Percentiles rank a stretch among this genome's conserved stretches.
These are phyloP conservation scores for Saccharum hybrid DNA, from an alignment of 202 grass and related monocot species.

Conservation along the genomic window DNA sequence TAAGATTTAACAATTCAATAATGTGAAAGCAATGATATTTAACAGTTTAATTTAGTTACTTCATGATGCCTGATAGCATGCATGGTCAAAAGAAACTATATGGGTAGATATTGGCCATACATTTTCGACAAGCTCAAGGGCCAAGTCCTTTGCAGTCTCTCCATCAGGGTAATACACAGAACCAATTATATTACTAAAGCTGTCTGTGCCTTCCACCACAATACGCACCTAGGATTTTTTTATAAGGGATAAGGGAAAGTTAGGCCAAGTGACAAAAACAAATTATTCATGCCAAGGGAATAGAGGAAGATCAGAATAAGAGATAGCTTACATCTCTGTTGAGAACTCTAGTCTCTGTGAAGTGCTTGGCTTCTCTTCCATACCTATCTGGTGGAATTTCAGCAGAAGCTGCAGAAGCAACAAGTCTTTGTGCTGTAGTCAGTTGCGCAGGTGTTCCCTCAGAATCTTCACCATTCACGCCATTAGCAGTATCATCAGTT, in stretches of 20 bases:
- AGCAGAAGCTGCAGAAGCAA: constrained; percentile 59
- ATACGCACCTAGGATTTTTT: constrained; percentile 75
- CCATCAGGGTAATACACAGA: constrained; percentile 97
- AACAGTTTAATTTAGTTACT: constrained; percentile 1
- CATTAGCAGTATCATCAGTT: constrained; percentile 49
- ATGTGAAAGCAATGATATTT: neutral
- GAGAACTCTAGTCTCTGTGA: constrained; percentile 86
- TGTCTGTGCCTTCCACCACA: constrained; percentile 97
- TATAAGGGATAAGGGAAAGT: constrained; percentile 13
- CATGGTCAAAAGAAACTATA: constrained; percentile 18
- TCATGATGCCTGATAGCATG: neutral
- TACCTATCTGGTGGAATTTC: constrained; percentile 85
- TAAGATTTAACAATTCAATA: constrained; percentile 10
- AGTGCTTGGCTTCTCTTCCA: constrained; percentile 95
- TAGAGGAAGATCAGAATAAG: constrained; percentile 16
- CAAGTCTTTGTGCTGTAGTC: constrained; percentile 92
- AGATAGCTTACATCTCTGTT: constrained; percentile 83
- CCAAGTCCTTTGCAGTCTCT: constrained; percentile 80
- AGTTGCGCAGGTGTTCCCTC: constrained; percentile 55
- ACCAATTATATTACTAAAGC: constrained; percentile 88
- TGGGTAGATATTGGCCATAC: constrained; percentile 54
- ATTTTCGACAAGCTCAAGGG: constrained; percentile 95
- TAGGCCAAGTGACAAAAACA: neutral
- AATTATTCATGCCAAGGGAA: constrained; percentile 4
- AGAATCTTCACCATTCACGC: constrained; percentile 65